Percentiles rank a stretch among this genome's conserved stretches.
Evolutionary conservation across 202 grass and related monocot genomes (phyloP).

Genomic region (Dendrocalamus latiflorus): DNA sequence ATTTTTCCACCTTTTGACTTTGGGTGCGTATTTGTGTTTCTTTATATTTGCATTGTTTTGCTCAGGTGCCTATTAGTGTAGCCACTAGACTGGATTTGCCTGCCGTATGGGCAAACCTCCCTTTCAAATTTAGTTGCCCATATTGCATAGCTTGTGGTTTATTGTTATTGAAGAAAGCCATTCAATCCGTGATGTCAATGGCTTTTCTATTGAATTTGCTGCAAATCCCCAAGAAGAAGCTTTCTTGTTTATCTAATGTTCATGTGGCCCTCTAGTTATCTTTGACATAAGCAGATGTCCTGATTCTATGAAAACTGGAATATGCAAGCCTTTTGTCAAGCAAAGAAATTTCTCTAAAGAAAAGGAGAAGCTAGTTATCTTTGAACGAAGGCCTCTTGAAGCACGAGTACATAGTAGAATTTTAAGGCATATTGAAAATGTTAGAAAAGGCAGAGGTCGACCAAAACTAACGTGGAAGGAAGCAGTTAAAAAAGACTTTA

Average conservation of each 20-base stretch:
- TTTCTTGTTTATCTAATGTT: neutral
- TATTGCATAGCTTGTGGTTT: constrained; percentile 6
- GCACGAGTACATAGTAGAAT: no score
- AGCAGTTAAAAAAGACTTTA: no score
- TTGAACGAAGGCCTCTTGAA: no score
- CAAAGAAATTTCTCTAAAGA: neutral
- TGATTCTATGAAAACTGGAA: neutral
- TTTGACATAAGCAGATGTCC: neutral
- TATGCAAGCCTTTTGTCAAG: neutral
- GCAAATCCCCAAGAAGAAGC: neutral
- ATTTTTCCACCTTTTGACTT: constrained; percentile 10
- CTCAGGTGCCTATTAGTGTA: neutral
- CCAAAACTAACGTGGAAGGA: no score
- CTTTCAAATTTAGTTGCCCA: constrained; percentile 15
- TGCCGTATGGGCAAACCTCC: neutral
- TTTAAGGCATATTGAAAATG: no score
- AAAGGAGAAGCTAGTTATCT: neutral
- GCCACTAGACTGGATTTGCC: neutral
- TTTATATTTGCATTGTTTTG: constrained; percentile 8
- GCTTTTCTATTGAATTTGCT: constrained; percentile 1
- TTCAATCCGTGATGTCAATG: neutral
- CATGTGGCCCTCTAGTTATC: neutral
- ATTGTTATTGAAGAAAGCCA: neutral
- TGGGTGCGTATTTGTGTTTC: constrained; percentile 1
- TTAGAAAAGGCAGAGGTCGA: no score